Conservation (phyloP, 805 yeast species). For the Limtongia smithiae region DNA sequence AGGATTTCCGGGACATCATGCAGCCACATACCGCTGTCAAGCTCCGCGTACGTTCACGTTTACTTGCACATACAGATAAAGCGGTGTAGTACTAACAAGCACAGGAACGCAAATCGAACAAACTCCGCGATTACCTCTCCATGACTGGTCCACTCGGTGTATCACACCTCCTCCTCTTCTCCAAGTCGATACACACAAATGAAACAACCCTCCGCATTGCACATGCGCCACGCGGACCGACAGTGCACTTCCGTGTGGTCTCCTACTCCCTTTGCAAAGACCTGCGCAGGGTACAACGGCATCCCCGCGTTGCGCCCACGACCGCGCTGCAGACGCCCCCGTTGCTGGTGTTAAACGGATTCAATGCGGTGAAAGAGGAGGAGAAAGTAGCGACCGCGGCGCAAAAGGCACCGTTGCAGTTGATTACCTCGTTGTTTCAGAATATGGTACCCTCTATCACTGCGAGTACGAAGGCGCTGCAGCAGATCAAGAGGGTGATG, state of each 20-base stretch:
- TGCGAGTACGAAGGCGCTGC: slow-evolving; percentile 73
- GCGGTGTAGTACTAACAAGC: not conserved
- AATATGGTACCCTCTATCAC: slow-evolving; percentile 93
- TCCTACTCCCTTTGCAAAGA: slow-evolving; percentile 81
- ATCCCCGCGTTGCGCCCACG: slow-evolving; percentile 66
- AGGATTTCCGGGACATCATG: slow-evolving; percentile 85
- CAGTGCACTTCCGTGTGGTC: slow-evolving; percentile 73
- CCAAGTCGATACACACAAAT: slow-evolving; percentile 74
- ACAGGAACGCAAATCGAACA: slow-evolving; percentile 76
- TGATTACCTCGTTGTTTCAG: slow-evolving; percentile 85
- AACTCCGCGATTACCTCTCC: slow-evolving; percentile 88
- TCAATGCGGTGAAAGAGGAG: slow-evolving; percentile 58
- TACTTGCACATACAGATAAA: no score
- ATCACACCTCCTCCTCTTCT: slow-evolving; percentile 79
- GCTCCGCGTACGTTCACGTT: slow-evolving; percentile 42
- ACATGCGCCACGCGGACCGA: slow-evolving; percentile 91
- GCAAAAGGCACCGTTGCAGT: slow-evolving; percentile 51
- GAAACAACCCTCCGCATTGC: slow-evolving; percentile 78
- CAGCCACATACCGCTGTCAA: slow-evolving; percentile 95
- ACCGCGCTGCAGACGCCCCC: slow-evolving; percentile 74
- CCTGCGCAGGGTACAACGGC: slow-evolving; percentile 61
- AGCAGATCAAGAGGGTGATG: slow-evolving; percentile 75
- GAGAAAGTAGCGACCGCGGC: slow-evolving; percentile 54
- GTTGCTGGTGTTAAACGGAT: slow-evolving; percentile 87
- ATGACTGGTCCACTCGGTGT: slow-evolving; percentile 98